Evolutionary conservation across 371 early-diverging fungal species (phyloP).

Genomic region (Chytridium lagenaria): DNA sequence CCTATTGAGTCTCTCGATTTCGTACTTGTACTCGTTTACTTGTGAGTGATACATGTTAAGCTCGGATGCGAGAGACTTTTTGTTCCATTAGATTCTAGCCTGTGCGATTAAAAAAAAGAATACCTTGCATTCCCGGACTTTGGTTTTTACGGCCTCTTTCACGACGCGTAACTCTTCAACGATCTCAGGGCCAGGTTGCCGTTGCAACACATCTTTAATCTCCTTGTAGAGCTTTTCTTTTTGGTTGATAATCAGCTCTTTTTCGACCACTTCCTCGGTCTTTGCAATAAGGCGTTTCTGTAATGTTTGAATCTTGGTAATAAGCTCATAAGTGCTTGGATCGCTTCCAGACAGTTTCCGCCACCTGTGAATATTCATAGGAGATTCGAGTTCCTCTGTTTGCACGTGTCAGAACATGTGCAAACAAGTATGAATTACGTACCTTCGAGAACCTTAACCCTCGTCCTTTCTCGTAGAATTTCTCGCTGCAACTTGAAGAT

Average conservation of each 20-base stretch:
- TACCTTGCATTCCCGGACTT: slow-evolving; percentile 56
- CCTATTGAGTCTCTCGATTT: slow-evolving; percentile 49
- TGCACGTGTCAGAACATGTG: too few species aligned
- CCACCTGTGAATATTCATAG: slow-evolving; percentile 63
- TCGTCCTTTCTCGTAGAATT: slow-evolving; percentile 51
- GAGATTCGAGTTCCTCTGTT: slow-evolving; percentile 59
- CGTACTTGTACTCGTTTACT: slow-evolving; percentile 58
- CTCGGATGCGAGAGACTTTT: slow-evolving; percentile 53
- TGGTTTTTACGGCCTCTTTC: slow-evolving; percentile 51
- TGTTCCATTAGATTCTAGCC: neutral
- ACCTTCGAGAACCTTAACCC: slow-evolving; percentile 61
- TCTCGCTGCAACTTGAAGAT: slow-evolving; percentile 56
- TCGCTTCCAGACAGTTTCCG: slow-evolving; percentile 57
- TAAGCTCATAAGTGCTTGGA: slow-evolving; percentile 56
- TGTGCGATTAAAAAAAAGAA: neutral
- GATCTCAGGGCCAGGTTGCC: slow-evolving; percentile 60
- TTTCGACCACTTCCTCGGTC: slow-evolving; percentile 56
- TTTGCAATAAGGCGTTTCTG: slow-evolving; percentile 58
- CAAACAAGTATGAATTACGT: neutral
- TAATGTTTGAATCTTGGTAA: slow-evolving; percentile 58
- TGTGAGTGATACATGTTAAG: slow-evolving; percentile 62
- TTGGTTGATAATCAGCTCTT: slow-evolving; percentile 54
- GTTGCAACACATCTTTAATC: slow-evolving; percentile 51
- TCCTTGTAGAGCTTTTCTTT: slow-evolving; percentile 57
- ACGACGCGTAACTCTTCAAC: slow-evolving; percentile 52